phyloP scores from a whole-genome alignment of 1,139 yeast genomes.

The Wickerhamiella infanticola region DNA sequence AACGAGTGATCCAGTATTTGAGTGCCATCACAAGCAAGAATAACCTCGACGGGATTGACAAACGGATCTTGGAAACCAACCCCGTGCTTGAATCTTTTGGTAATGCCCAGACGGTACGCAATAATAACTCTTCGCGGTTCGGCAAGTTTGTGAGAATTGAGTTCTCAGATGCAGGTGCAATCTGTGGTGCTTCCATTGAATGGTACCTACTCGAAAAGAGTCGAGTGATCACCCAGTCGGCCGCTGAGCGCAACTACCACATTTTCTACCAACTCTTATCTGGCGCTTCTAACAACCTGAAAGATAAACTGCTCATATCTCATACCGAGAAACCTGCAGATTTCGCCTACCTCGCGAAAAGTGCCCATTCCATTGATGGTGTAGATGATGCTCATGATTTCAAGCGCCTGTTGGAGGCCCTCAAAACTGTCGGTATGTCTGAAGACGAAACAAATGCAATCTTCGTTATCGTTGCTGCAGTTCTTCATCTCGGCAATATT shows the following conservation, averaged over 20 bases:
- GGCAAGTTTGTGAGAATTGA: constrained; percentile 91
- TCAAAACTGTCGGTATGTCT: constrained; percentile 58
- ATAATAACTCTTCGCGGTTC: constrained; percentile 89
- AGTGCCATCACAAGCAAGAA: constrained; percentile 39
- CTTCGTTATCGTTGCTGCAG: constrained; percentile 54
- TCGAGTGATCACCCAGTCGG: constrained; percentile 69
- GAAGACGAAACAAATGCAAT: constrained; percentile 41
- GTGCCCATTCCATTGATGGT: constrained; percentile 44
- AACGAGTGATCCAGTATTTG: constrained; percentile 81
- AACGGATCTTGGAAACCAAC: constrained; percentile 80
- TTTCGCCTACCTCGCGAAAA: constrained; percentile 45
- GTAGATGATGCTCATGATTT: constrained; percentile 67
- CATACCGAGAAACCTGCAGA: constrained; percentile 28
- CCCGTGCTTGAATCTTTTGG: constrained; percentile 96
- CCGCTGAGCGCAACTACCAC: constrained; percentile 78
- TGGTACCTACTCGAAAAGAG: constrained; percentile 92
- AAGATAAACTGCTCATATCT: constrained; percentile 35
- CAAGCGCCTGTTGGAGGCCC: constrained; percentile 42
- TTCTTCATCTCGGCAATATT: constrained; percentile 76
- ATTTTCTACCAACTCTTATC: constrained; percentile 73
- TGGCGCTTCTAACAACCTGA: constrained; percentile 42
- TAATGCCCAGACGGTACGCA: constrained; percentile 88
- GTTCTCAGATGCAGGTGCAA: constrained; percentile 38
- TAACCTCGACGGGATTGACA: constrained; percentile 40
- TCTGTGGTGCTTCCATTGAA: constrained; percentile 83